A percentile compares a stretch with the other conserved stretches of the same genome.
Conservation (phyloP, 73 alveolate genomes). For the Blepharisma japonicum region DNA sequence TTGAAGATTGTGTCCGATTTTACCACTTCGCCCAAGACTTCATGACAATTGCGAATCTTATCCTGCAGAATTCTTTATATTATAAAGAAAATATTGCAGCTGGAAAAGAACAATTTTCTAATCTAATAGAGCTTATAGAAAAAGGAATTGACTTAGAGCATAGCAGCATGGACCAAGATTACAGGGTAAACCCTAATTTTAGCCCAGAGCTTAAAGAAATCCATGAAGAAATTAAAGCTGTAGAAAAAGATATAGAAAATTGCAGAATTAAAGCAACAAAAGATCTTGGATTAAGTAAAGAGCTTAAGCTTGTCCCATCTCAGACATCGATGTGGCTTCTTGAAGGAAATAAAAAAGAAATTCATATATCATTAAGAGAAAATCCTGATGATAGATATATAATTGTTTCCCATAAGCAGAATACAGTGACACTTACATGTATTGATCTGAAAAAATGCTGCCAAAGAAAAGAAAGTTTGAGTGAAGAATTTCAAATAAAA, state of each 20-base stretch:
- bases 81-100: slow-evolving; percentile 45
- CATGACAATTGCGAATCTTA: not conserved
- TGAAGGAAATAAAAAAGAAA: slow-evolving; percentile 76
- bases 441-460: slow-evolving; percentile 64
- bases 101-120: slow-evolving; percentile 50
- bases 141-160: slow-evolving; percentile 67
- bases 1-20: slow-evolving; percentile 75
- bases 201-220: slow-evolving; percentile 54
- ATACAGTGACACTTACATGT: slow-evolving; percentile 59
- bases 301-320: slow-evolving; percentile 57
- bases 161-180: slow-evolving; percentile 63
- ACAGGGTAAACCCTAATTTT: slow-evolving; percentile 73
- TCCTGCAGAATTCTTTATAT: slow-evolving; percentile 36
- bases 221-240: slow-evolving; percentile 52
- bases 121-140: slow-evolving; percentile 67
- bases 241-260: slow-evolving; percentile 62
- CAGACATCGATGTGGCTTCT: slow-evolving; percentile 58
- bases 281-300: slow-evolving; percentile 48
- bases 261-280: slow-evolving; percentile 54
- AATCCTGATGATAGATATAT: slow-evolving; percentile 45
- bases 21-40: slow-evolving; percentile 41
- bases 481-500: slow-evolving; percentile 52
- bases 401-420: slow-evolving; percentile 67
- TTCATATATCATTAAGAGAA: slow-evolving; percentile 71
- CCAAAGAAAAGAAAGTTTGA: slow-evolving; percentile 49